These are phyloP conservation scores for Pigoraptor vietnamica DNA, from an alignment of 78 protist species.

Conservation along the genomic window DNA sequence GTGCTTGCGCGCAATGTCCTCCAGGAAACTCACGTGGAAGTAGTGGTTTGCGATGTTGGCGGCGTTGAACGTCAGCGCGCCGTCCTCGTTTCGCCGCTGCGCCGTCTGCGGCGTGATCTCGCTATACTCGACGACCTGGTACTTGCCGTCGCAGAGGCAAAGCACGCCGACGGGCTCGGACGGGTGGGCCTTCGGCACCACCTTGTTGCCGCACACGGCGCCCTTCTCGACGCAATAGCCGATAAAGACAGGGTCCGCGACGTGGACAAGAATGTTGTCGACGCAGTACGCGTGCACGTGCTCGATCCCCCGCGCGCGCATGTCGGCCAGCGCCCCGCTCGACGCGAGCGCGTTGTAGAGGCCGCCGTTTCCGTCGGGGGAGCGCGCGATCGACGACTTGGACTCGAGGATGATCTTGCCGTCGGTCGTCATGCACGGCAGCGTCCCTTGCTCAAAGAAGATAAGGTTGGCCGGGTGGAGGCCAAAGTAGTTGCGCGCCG, in stretches of 20 bases:
- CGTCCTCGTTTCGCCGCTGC: constrained; percentile 15
- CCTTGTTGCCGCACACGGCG: constrained; percentile 74
- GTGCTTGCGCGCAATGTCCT: constrained; percentile 1
- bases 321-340: constrained; percentile 60
- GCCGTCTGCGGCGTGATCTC: constrained; percentile 73
- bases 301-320: constrained; percentile 65
- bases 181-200: constrained; percentile 66
- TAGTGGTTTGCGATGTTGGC: constrained; percentile 84
- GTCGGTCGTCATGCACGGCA: constrained; percentile 79
- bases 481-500: constrained; percentile 71
- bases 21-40: constrained; percentile 58
- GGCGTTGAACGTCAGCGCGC: constrained; percentile 58
- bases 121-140: constrained; percentile 81
- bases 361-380: constrained; percentile 97
- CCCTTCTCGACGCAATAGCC: constrained; percentile 63
- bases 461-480: constrained; percentile 49
- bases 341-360: constrained; percentile 57
- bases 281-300: constrained; percentile 79
- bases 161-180: constrained; percentile 84
- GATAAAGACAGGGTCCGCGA: constrained; percentile 86
- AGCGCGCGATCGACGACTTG: constrained; percentile 32
- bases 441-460: constrained; percentile 80
- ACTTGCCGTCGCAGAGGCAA: constrained; percentile 54
- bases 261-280: constrained; percentile 80
- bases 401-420: constrained; percentile 71